Base-by-base conservation (phyloP, 768 basidiomycete genomes). In the Piloderma croceum region DNA sequence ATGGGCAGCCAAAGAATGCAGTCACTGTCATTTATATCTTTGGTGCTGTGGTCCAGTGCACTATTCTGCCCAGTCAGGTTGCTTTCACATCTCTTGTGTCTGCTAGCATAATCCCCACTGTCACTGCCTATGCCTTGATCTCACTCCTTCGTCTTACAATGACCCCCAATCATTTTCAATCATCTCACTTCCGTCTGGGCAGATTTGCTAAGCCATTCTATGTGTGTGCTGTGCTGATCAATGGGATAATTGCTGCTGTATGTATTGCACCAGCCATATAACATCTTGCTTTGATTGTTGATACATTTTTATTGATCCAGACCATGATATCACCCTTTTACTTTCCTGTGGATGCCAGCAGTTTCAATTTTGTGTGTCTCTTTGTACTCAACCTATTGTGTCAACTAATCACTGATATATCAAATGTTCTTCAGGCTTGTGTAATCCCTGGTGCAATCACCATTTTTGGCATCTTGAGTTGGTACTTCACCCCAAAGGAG, bases 101-200 rank as follows among this genome's bases (percentile, higher is more conserved):
- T 7, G 76, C 74, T 6, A 76, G 73, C 35, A 21, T 21, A n/a
- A 22, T 36, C 35, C 91, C 90, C 1, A 91, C 86, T 3, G 90
- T 91, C 43, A 87, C 90, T 0, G 86, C 89, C 2, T 93, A 93
- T 54, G 87, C 79, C 0, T 68, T 93, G 32, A 90, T 93, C 44
- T 77, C 84, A 7, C 54, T 85, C 2, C 69, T 92, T 23, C 76
- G 87, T 22, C 62, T 92, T 17, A 76, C 76, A n/a, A 70, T 81
- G 70, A 93, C 91, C 1, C 88, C 82, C 9, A 59, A 82, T 48
- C 65, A 73, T 24, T 93, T 93, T 65, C 74, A 74, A 46, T 63
- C 72, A 6, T 88, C 88, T 10, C 74, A 77, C 47, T 92, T 88
- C 63, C 73, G 67, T 41, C 70, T 90, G 21, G 89, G 89, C 4